Conservation (phyloP, 345 rosid species). For the Mangifera indica region DNA sequence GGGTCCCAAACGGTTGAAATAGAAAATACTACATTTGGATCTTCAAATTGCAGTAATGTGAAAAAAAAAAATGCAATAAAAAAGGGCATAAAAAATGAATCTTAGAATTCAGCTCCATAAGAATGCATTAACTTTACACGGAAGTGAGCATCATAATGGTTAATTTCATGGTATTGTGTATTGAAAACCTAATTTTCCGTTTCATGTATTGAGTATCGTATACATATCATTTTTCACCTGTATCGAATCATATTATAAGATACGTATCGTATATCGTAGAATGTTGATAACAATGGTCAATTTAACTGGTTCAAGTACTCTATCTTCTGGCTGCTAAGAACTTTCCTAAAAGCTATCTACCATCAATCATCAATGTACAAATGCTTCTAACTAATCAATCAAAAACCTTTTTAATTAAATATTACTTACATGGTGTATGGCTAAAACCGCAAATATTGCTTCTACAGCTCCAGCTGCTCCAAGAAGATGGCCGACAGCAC, state of each 20-base stretch:
- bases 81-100: background rate
- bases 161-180: too few relatives aligned
- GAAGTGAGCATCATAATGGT: background rate
- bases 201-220: too few relatives aligned
- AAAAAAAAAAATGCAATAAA: background rate
- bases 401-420: background rate
- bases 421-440: slow-evolving; percentile 62
- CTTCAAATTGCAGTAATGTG: background rate
- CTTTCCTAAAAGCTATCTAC: background rate
- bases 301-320: background rate
- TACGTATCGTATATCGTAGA: too few relatives aligned
- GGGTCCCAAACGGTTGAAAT: background rate
- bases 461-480: slow-evolving; percentile 98
- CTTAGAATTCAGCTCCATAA: background rate
- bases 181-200: too few relatives aligned
- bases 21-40: background rate
- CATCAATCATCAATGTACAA: background rate
- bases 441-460: slow-evolving; percentile 75
- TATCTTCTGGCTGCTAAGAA: slow-evolving; percentile 7
- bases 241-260: too few relatives aligned
- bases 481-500: slow-evolving; percentile 94
- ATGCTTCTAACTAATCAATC: slow-evolving; percentile 9
- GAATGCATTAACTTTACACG: background rate
- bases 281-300: too few relatives aligned
- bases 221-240: too few relatives aligned